Conservation (phyloP, 2,329 filamentous ascomycete genomes). For the Penicillium paneum region DNA sequence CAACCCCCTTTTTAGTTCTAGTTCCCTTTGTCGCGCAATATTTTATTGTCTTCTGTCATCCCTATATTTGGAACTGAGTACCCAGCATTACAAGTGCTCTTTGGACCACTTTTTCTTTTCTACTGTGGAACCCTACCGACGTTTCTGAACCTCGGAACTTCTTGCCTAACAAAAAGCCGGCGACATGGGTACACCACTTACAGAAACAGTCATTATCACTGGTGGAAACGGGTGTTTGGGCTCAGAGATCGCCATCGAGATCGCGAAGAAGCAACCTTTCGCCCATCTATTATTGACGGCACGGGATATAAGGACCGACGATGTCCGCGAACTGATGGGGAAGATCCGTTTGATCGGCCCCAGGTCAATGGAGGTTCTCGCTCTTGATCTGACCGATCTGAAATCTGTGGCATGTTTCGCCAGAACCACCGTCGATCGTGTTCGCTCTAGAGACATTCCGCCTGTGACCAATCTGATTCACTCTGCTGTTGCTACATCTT, state of each 20-base stretch:
- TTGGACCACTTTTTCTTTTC: neutral
- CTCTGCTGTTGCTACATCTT: constrained; percentile 34
- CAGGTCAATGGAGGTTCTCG: constrained; percentile 33
- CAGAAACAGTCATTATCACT: constrained; percentile 38
- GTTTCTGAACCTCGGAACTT: neutral
- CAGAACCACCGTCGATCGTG: constrained; percentile 32
- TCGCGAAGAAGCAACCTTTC: constrained; percentile 38
- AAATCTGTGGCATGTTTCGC: constrained; percentile 33
- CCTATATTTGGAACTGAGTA: constrained; percentile 1
- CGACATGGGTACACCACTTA: constrained; percentile 34
- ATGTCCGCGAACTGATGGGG: constrained; percentile 26
- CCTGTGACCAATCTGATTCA: constrained; percentile 35
- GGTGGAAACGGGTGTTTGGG: constrained; percentile 36
- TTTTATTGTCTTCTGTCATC: constrained; percentile 1
- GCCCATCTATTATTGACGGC: constrained; percentile 34
- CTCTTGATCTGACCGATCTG: constrained; percentile 32
- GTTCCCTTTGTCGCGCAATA: constrained; percentile 5
- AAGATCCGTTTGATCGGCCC: constrained; percentile 34
- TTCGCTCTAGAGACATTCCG: constrained; percentile 35
- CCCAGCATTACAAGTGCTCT: neutral
- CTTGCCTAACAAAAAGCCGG: neutral
- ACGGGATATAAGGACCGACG: constrained; percentile 31
- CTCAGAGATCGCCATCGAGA: constrained; percentile 36
- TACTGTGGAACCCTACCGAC: neutral
- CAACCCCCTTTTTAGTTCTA: neutral